Evolutionary conservation across 1,284 basidiomycete genomes (phyloP).

Genomic region (Boletus semigastroideus): DNA sequence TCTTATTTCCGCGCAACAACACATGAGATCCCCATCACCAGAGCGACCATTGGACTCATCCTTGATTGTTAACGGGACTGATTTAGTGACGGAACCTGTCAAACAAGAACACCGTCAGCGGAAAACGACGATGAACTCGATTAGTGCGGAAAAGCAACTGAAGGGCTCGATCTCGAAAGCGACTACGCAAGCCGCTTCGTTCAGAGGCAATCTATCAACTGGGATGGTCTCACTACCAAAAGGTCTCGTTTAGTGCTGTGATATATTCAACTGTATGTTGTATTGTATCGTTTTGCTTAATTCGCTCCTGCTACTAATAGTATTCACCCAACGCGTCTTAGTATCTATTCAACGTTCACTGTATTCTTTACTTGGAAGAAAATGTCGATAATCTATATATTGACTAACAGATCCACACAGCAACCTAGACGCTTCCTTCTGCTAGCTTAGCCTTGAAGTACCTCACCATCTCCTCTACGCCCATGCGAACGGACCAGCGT

Average conservation of each 20-base stretch:
- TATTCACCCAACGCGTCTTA: not conserved
- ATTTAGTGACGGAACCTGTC: slow-evolving; percentile 38
- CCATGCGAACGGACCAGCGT: slow-evolving; percentile 87
- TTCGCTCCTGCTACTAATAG: not conserved
- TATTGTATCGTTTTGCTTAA: slow-evolving; percentile 10
- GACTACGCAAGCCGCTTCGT: slow-evolving; percentile 32
- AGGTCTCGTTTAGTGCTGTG: slow-evolving; percentile 5
- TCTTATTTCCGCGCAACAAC: slow-evolving; percentile 20
- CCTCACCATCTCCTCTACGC: slow-evolving; percentile 90
- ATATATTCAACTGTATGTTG: not conserved
- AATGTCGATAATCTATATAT: not conserved
- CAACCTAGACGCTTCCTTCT: slow-evolving; percentile 68
- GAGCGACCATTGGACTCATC: slow-evolving; percentile 26
- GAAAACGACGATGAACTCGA: slow-evolving; percentile 39
- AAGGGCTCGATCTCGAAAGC: slow-evolving; percentile 58
- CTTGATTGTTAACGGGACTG: slow-evolving; percentile 31
- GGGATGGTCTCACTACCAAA: slow-evolving; percentile 11
- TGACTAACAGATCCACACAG: not conserved
- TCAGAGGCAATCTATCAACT: slow-evolving; percentile 10
- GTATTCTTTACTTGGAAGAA: slow-evolving; percentile 17
- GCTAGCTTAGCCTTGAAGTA: slow-evolving; percentile 89
- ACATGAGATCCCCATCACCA: slow-evolving; percentile 26
- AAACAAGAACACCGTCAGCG: slow-evolving; percentile 43
- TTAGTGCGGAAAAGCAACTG: slow-evolving; percentile 47
- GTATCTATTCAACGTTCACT: slow-evolving; percentile 10